Evolutionary conservation across 192 early-diverging fungal species (phyloP).

Genomic region (Backusella circina): DNA sequence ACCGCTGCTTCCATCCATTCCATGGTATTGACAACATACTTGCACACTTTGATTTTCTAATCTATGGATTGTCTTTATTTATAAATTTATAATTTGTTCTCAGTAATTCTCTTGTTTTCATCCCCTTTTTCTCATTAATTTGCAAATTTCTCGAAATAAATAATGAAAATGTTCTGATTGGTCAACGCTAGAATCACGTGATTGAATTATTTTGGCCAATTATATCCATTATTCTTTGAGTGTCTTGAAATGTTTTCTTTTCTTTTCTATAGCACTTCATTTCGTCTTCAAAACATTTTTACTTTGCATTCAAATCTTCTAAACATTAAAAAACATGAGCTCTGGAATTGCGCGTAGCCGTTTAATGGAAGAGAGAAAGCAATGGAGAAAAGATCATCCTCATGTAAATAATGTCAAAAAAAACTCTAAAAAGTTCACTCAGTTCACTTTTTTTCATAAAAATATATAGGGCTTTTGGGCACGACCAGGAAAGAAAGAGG

Average conservation of each 20-base stretch:
- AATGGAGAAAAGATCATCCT: conserved; percentile 97
- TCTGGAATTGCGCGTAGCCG: conserved; percentile 31
- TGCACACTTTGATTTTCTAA: too few relatives aligned
- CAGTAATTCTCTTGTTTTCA: too few relatives aligned
- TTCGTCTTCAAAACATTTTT: neutral
- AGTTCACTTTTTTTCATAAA: conserved; percentile 3
- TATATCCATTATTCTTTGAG: neutral
- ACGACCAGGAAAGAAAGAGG: conserved; percentile 77
- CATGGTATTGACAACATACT: too few relatives aligned
- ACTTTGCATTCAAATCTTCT: neutral
- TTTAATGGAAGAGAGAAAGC: conserved; percentile 84
- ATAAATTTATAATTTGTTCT: too few relatives aligned
- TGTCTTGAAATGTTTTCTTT: neutral
- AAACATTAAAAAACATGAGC: conserved; percentile 17
- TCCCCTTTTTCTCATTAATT: too few relatives aligned
- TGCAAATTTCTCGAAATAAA: neutral
- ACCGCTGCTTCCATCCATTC: too few relatives aligned
- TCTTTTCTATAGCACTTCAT: neutral
- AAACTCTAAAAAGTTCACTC: neutral
- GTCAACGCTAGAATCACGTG: neutral
- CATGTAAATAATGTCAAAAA: conserved; percentile 36
- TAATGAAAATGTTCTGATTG: neutral
- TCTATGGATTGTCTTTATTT: too few relatives aligned
- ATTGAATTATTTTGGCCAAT: neutral
- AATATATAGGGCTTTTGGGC: conserved; percentile 83